A percentile compares a stretch with the other conserved stretches of the same genome.
Evolutionary conservation across 176 grass and related monocot species (phyloP).

Genomic region (Carex myosuroides): DNA sequence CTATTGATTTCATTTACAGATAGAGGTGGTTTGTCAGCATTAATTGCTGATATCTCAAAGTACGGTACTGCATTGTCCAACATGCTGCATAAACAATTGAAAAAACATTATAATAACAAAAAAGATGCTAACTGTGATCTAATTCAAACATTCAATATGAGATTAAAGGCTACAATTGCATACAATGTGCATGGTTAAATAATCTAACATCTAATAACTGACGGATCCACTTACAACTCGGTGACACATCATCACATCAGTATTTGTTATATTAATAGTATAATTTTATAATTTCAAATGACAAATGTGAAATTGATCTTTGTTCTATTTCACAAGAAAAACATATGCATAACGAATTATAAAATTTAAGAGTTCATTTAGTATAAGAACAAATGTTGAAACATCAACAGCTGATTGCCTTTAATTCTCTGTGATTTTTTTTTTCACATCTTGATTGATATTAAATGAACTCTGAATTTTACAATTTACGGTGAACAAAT

Average conservation of each 20-base stretch:
- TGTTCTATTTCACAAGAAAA: not conserved
- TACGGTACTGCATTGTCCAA: conserved; percentile 62
- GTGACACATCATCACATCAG: not conserved
- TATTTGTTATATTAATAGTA: not conserved
- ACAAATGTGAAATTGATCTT: not conserved
- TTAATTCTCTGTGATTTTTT: not conserved
- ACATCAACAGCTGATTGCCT: not conserved
- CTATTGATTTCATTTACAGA: conserved; percentile 70
- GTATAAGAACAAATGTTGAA: not conserved
- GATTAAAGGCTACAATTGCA: not conserved
- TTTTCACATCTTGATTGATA: not conserved
- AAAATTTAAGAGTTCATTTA: not conserved
- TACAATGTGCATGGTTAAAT: not conserved
- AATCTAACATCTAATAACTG: not conserved
- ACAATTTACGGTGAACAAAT: not conserved
- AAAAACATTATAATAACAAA: conserved; percentile 20
- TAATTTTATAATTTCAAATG: not conserved
- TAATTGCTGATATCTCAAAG: conserved; percentile 96
- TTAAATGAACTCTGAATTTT: not conserved
- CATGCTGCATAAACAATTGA: conserved; percentile 48
- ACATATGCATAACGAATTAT: not conserved
- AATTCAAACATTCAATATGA: not conserved
- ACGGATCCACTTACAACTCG: not conserved
- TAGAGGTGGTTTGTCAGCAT: conserved; percentile 86
- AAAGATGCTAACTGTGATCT: not conserved